A percentile compares a stretch with the other conserved stretches of the same genome.
Conservation (phyloP, 2,329 filamentous ascomycete genomes). For the Hirsutella rhossiliensis region DNA sequence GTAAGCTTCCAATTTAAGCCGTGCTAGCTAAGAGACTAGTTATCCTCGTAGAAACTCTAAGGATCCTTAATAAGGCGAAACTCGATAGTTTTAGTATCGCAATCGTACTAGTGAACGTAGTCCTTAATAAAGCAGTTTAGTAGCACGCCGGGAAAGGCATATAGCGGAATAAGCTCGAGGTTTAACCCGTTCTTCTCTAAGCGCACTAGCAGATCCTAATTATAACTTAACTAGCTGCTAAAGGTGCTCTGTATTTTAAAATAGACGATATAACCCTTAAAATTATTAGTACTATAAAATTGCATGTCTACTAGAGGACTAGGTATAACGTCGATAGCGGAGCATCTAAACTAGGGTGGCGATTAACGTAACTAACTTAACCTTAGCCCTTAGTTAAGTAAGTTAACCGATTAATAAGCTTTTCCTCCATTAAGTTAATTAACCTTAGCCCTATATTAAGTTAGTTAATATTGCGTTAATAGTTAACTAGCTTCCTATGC, state of each 20-base stretch:
- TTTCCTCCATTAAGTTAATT: too few relatives aligned
- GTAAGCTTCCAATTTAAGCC: neutral
- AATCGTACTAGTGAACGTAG: neutral
- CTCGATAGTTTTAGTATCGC: neutral
- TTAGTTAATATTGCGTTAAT: too few relatives aligned
- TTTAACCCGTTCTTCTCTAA: neutral
- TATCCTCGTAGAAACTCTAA: neutral
- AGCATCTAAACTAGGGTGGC: slow-evolving; percentile 21
- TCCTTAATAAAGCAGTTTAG: neutral
- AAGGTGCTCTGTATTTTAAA: neutral
- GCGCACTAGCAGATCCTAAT: neutral
- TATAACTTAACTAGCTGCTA: neutral
- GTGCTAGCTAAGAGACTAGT: neutral
- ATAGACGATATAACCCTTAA: neutral
- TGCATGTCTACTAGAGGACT: slow-evolving; percentile 14
- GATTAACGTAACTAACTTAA: too few relatives aligned
- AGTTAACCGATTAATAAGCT: too few relatives aligned
- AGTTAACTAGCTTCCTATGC: too few relatives aligned
- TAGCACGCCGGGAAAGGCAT: neutral
- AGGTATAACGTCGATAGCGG: slow-evolving; percentile 30
- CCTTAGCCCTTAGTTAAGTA: too few relatives aligned
- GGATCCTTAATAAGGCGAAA: neutral
- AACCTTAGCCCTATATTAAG: too few relatives aligned
- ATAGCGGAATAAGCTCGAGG: neutral
- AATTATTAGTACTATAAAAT: neutral